These are phyloP conservation scores for Brassica carinata DNA, from an alignment of 345 rosid species.

Conservation along the genomic window DNA sequence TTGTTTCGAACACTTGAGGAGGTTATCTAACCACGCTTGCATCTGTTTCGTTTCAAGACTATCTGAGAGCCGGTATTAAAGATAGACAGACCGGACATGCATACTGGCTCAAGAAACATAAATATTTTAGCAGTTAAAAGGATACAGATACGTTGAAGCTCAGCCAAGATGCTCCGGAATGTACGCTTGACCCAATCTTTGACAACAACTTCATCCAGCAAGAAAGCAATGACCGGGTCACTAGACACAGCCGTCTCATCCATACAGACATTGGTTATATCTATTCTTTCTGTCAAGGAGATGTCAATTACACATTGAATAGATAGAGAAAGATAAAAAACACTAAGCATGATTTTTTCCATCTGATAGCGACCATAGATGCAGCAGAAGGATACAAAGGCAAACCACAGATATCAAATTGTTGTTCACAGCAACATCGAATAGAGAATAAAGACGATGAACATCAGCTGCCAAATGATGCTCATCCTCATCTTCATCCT, in stretches of 20 bases:
- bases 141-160: constrained; percentile 86
- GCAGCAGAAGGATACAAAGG: background rate
- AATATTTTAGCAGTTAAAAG: constrained; percentile 41
- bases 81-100: constrained; percentile 24
- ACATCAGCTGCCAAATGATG: constrained; percentile 67
- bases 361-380: background rate
- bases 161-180: constrained; percentile 56
- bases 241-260: constrained; percentile 98
- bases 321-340: background rate
- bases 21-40: constrained; percentile 55
- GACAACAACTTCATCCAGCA: constrained; percentile 98
- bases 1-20: constrained; percentile 57
- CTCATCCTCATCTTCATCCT: constrained; percentile 64
- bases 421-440: constrained; percentile 62
- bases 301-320: constrained; percentile 17
- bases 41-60: constrained; percentile 60
- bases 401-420: background rate
- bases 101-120: constrained; percentile 19
- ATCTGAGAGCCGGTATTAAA: constrained; percentile 63
- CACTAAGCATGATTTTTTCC: background rate
- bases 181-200: constrained; percentile 97
- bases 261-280: constrained; percentile 94
- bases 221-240: constrained; percentile 89
- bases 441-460: constrained; percentile 81
- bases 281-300: constrained; percentile 66